Evolutionary conservation across 2,329 filamentous ascomycete genomes (phyloP).

Genomic region (Fusarium buharicum): DNA sequence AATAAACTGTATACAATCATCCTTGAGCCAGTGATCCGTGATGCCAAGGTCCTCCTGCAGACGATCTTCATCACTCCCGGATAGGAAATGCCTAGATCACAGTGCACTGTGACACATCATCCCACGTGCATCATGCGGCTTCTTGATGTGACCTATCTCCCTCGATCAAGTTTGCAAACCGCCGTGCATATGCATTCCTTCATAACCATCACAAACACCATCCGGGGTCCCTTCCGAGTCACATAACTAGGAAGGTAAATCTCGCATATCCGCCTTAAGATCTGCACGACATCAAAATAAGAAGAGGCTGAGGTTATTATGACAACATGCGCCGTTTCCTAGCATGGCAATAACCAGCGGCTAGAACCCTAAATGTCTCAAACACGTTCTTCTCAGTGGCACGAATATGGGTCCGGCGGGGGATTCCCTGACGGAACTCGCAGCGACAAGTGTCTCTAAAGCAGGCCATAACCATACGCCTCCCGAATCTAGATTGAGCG

Average conservation of each 20-base stretch:
- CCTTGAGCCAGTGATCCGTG: not conserved
- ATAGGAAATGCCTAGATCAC: not conserved
- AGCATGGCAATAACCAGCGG: not conserved
- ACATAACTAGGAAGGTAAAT: not conserved
- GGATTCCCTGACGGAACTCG: not conserved
- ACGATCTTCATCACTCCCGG: not conserved
- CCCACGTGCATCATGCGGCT: not conserved
- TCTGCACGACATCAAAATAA: slow-evolving; percentile 1
- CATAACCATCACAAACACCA: not conserved
- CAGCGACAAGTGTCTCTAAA: not conserved
- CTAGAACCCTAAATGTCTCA: not conserved
- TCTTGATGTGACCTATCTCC: not conserved
- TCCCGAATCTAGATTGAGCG: slow-evolving; percentile 13
- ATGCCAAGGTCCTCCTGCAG: not conserved
- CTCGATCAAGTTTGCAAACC: not conserved
- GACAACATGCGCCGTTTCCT: not conserved
- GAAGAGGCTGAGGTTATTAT: not conserved
- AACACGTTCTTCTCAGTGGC: not conserved
- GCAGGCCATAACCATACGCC: not conserved
- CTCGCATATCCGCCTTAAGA: not conserved
- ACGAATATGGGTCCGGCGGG: not conserved
- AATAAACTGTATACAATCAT: no score
- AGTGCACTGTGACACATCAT: not conserved
- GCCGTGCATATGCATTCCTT: not conserved
- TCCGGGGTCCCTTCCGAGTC: not conserved